Percentiles rank a stretch among this genome's conserved stretches.
These are phyloP conservation scores for Mesembryanthemum crystallinum DNA, from an alignment of 148 eudicot species.

Conservation along the genomic window DNA sequence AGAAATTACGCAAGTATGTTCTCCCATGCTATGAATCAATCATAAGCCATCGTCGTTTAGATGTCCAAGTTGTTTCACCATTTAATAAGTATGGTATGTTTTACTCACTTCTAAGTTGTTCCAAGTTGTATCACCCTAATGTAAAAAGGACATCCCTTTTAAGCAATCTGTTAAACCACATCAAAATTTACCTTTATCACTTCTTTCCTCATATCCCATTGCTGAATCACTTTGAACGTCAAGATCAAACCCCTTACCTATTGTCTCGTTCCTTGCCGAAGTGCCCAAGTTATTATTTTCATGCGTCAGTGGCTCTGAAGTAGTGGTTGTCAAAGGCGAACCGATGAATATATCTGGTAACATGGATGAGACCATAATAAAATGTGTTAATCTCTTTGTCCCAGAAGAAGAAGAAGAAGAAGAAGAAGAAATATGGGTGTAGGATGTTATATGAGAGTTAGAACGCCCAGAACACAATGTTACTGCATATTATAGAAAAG, in stretches of 20 bases:
- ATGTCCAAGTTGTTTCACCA: no score
- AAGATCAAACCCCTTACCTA: constrained; percentile 11
- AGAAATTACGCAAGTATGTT: no score
- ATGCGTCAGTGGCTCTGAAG: constrained; percentile 13
- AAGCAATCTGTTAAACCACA: not conserved
- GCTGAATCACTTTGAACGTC: constrained; percentile 9
- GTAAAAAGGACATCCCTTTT: not conserved
- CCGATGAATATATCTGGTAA: constrained; percentile 23
- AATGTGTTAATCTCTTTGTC: not conserved
- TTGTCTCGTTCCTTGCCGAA: constrained; percentile 18
- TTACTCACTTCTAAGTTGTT: no score
- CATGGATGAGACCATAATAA: not conserved
- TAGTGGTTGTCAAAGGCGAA: constrained; percentile 11
- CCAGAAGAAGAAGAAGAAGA: not conserved
- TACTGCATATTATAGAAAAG: not conserved
- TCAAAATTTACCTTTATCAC: constrained; percentile 19
- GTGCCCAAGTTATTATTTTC: constrained; percentile 4
- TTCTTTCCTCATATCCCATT: constrained; percentile 6
- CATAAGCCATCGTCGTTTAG: no score
- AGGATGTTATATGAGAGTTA: not conserved
- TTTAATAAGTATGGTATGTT: no score
- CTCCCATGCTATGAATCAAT: no score
- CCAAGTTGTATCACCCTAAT: no score
- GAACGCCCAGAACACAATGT: not conserved
- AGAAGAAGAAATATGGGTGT: not conserved